Conservation (phyloP, 208 protist species). For the Blastocrithidia nonstop region DNA sequence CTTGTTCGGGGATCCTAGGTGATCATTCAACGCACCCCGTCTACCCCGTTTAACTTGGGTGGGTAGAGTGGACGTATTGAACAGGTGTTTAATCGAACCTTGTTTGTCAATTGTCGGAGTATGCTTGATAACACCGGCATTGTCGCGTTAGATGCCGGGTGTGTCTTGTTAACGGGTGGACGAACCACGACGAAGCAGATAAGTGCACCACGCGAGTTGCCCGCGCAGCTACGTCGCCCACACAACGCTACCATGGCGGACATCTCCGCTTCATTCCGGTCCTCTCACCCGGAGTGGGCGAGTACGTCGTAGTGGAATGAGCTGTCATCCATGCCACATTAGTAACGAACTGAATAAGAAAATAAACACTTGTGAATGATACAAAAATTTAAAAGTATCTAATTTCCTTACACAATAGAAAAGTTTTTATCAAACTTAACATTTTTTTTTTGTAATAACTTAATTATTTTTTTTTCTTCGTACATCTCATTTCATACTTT, state of each 20-base stretch:
- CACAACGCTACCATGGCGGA: conserved; percentile 44
- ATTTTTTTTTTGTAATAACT: not conserved
- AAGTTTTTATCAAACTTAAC: not conserved
- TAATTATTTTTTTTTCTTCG: not conserved
- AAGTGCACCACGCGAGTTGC: conserved; percentile 22
- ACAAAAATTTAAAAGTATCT: too few relatives aligned
- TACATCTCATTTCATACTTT: not conserved
- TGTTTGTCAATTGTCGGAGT: conserved; percentile 64
- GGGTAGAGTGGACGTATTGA: conserved; percentile 70
- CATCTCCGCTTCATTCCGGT: conserved; percentile 10
- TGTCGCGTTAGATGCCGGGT: conserved; percentile 42
- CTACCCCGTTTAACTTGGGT: conserved; percentile 41
- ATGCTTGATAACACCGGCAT: conserved; percentile 57
- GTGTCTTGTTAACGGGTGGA: conserved; percentile 50
- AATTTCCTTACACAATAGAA: too few relatives aligned
- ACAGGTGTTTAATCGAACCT: conserved; percentile 65
- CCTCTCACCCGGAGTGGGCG: conserved; percentile 20
- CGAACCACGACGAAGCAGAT: conserved; percentile 42
- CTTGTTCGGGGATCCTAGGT: conserved; percentile 63
- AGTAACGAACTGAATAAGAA: not conserved
- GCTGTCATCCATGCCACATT: not conserved
- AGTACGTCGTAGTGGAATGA: conserved; percentile 10
- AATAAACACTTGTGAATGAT: too few relatives aligned
- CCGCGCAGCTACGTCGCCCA: conserved; percentile 14
- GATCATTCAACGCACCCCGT: conserved; percentile 30